These are phyloP conservation scores for Elsinoe necatrix DNA, from an alignment of 2,329 filamentous ascomycete species.

Conservation along the genomic window DNA sequence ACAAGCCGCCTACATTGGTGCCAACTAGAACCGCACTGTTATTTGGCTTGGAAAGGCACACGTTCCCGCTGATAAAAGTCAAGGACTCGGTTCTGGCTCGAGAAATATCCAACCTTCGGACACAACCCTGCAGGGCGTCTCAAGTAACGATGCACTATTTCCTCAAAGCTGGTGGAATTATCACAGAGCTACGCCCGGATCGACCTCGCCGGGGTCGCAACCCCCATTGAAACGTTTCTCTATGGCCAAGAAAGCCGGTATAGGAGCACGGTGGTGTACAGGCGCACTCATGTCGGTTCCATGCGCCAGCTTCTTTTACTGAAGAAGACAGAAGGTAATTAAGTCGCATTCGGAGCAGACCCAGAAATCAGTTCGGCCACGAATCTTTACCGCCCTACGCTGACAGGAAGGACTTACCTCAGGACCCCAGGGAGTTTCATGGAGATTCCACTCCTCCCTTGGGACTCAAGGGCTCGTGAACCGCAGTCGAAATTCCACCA, in stretches of 20 bases:
- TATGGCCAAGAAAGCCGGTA: constrained; percentile 30
- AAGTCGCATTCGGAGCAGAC: neutral
- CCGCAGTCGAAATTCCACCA: neutral
- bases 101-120: constrained; percentile 16
- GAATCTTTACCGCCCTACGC: neutral
- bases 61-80: constrained; percentile 25
- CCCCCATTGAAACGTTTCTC: constrained; percentile 23
- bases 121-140: constrained; percentile 10
- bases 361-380: neutral
- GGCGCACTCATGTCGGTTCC: constrained; percentile 18
- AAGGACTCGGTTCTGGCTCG: neutral
- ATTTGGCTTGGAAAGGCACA: constrained; percentile 37
- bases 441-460: neutral
- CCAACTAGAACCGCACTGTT: constrained; percentile 29
- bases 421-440: neutral
- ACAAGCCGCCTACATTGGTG: constrained; percentile 41
- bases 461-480: neutral
- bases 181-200: neutral
- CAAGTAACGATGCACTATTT: constrained; percentile 9
- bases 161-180: neutral
- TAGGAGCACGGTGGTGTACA: constrained; percentile 29
- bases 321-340: constrained; percentile 10
- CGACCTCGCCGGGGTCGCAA: constrained; percentile 22
- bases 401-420: neutral
- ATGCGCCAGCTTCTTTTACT: constrained; percentile 16